phyloP scores from a whole-genome alignment of 1,284 basidiomycete genomes.

The Jaminaea rosea region DNA sequence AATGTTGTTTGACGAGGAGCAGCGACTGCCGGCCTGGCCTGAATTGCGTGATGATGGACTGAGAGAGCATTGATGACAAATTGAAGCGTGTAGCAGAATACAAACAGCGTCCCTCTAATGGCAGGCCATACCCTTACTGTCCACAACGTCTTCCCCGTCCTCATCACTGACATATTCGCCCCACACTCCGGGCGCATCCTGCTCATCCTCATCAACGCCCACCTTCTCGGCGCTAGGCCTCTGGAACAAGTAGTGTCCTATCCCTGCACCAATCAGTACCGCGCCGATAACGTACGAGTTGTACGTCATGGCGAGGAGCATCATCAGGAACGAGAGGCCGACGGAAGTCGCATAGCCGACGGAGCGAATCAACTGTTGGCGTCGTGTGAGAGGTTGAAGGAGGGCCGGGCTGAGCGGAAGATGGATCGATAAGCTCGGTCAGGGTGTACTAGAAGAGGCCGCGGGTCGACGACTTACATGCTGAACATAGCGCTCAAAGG shows the following conservation, averaged over 20 bases:
- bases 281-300: not conserved
- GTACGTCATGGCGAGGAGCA: conserved; percentile 1
- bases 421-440: not conserved
- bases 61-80: too few species aligned
- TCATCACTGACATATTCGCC: too few species aligned
- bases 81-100: too few species aligned
- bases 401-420: not conserved
- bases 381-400: not conserved
- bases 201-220: not conserved
- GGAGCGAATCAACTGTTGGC: not conserved
- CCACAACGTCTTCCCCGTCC: not conserved
- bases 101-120: too few species aligned
- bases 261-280: not conserved
- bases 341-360: not conserved
- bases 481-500: too few species aligned
- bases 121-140: not conserved
- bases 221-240: not conserved
- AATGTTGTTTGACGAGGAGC: too few species aligned
- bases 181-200: too few species aligned
- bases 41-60: too few species aligned
- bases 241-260: not conserved
- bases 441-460: too few species aligned
- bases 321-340: not conserved
- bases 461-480: too few species aligned
- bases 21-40: too few species aligned